A percentile compares a stretch with the other conserved stretches of the same genome.
Conservation (phyloP, 2,329 filamentous ascomycete species). For the Dactylonectria macrodidyma region DNA sequence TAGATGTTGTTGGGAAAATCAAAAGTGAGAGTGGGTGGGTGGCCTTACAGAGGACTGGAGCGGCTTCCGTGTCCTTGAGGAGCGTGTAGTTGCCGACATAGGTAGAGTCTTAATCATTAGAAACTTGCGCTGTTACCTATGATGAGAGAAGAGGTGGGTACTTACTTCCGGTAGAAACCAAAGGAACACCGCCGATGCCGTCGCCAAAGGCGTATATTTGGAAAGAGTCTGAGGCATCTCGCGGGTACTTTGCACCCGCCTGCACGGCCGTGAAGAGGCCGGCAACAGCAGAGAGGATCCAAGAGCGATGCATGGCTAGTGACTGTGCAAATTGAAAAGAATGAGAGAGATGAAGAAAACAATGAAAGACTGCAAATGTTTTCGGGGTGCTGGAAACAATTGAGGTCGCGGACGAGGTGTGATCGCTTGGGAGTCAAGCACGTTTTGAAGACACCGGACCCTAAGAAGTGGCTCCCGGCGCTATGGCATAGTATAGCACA, state of each 20-base stretch:
- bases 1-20: background rate
- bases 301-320: background rate
- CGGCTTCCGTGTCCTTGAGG: constrained; percentile 22
- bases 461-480: too few relatives aligned
- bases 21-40: background rate
- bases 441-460: background rate
- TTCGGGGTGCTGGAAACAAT: background rate
- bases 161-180: constrained; percentile 28
- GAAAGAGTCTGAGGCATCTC: constrained; percentile 9
- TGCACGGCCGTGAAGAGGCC: background rate
- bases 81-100: constrained; percentile 24
- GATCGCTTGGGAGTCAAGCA: background rate
- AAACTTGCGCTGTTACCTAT: background rate
- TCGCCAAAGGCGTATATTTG: constrained; percentile 26
- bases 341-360: too few relatives aligned
- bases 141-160: background rate
- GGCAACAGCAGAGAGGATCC: background rate
- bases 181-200: constrained; percentile 15
- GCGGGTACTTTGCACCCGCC: background rate
- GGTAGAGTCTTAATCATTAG: constrained; percentile 13
- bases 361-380: background rate
- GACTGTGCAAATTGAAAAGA: too few relatives aligned
- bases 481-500: too few relatives aligned
- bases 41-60: constrained; percentile 28
- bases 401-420: background rate